These are phyloP conservation scores for Chaetomidium leptoderma DNA, from an alignment of 495 filamentous ascomycete genomes.

Conservation along the genomic window DNA sequence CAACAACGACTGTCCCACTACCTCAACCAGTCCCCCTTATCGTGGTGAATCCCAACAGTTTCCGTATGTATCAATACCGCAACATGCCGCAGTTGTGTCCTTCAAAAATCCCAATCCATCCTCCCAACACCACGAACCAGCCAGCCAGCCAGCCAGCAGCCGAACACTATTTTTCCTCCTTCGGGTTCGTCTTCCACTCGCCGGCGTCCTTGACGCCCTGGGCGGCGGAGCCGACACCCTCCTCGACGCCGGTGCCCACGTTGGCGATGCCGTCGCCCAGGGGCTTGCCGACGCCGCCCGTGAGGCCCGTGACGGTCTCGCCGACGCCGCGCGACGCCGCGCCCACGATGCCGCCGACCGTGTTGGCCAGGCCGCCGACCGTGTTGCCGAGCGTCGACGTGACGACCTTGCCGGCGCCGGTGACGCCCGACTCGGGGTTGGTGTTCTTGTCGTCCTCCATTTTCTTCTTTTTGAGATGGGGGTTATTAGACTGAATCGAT, in stretches of 20 bases:
- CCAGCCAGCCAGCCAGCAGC: not conserved
- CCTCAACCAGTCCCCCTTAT: no score
- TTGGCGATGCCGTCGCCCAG: constrained; percentile 62
- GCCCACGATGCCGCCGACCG: constrained; percentile 64
- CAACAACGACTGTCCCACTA: no score
- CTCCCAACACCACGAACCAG: not conserved
- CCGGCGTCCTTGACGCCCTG: constrained; percentile 66
- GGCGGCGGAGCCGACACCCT: constrained; percentile 52
- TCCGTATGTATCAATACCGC: no score
- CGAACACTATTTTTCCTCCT: not conserved
- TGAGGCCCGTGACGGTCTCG: constrained; percentile 45
- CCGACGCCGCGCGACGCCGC: constrained; percentile 53
- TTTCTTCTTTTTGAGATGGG: constrained; percentile 12
- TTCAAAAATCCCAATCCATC: no score
- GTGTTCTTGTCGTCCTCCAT: constrained; percentile 38
- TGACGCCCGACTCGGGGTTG: constrained; percentile 55
- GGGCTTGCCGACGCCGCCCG: constrained; percentile 59
- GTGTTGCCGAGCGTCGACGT: constrained; percentile 54
- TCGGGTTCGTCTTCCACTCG: constrained; percentile 53
- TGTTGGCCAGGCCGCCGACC: constrained; percentile 55
- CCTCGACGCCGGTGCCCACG: constrained; percentile 56
- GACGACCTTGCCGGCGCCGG: constrained; percentile 60
- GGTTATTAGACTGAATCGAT: not conserved
- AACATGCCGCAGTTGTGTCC: no score
- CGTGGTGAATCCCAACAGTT: no score